Percentiles rank a stretch among this genome's conserved stretches.
Conservation (phyloP, 306 rosid species). For the Erythrophleum fordii region DNA sequence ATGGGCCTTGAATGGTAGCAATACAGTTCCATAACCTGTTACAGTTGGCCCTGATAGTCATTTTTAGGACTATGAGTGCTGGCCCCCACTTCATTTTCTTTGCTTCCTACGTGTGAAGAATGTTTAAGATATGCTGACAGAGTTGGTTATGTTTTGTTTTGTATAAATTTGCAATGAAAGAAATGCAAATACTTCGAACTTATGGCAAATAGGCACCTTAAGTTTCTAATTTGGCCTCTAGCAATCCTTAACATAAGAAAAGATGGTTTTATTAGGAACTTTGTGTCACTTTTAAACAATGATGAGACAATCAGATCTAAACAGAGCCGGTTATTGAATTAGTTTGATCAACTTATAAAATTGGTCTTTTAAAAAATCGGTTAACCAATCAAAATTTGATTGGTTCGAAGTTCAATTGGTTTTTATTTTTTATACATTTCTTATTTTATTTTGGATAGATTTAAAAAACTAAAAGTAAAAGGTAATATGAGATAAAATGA, state of each 20-base stretch:
- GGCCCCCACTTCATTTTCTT: constrained; percentile 27
- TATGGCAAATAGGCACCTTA: neutral
- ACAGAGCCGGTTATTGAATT: too few species aligned
- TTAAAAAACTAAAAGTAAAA: too few species aligned
- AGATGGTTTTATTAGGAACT: neutral
- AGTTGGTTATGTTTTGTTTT: neutral
- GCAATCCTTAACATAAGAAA: too few species aligned
- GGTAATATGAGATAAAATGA: too few species aligned
- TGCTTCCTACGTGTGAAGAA: constrained; percentile 25
- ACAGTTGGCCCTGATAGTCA: neutral
- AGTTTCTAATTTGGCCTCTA: too few species aligned
- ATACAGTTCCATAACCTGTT: constrained; percentile 23
- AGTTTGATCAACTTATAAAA: too few species aligned
- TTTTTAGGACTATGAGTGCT: constrained; percentile 27
- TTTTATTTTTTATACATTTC: too few species aligned
- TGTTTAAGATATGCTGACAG: neutral
- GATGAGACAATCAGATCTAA: too few species aligned
- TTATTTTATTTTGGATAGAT: too few species aligned
- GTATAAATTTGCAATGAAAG: constrained; percentile 7
- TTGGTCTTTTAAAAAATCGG: too few species aligned
- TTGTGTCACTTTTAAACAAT: neutral
- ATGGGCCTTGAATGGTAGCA: constrained; percentile 28
- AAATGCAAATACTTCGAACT: neutral
- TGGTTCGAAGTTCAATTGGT: too few species aligned
- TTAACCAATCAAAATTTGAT: too few species aligned